Percentiles rank a stretch among this genome's conserved stretches.
These are phyloP conservation scores for Picea engelmannii DNA, from an alignment of 83 land plant genomes.

Conservation along the genomic window DNA sequence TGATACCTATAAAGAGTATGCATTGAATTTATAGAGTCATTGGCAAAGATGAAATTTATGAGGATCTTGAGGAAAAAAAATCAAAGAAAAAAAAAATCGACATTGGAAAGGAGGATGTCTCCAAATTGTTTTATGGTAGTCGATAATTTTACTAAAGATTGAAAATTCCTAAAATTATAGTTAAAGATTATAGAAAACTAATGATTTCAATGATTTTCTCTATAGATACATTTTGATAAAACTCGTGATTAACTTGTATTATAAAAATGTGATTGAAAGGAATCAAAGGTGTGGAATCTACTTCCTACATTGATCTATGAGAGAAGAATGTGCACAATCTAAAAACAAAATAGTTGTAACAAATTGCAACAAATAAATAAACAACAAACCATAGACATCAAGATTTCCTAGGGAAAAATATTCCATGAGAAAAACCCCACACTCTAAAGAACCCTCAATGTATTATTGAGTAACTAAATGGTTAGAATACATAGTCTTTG, in stretches of 20 bases:
- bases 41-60: slow-evolving; percentile 50
- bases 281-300: too few species aligned
- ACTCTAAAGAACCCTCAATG: too few species aligned
- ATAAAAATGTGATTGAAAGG: background rate
- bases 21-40: slow-evolving; percentile 81
- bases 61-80: slow-evolving; percentile 44
- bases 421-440: too few species aligned
- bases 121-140: slow-evolving; percentile 71
- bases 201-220: background rate
- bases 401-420: too few species aligned
- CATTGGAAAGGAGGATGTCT: slow-evolving; percentile 47
- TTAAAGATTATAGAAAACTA: background rate
- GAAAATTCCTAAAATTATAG: too few species aligned
- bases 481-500: too few species aligned
- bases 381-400: too few species aligned
- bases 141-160: slow-evolving; percentile 63
- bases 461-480: too few species aligned
- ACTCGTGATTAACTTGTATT: background rate
- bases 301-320: too few species aligned
- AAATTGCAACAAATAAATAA: too few species aligned
- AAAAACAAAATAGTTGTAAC: too few species aligned
- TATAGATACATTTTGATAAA: background rate
- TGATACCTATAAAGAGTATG: slow-evolving; percentile 87
- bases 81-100: slow-evolving; percentile 14
- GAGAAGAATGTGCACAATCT: too few species aligned